Conservation (phyloP, 83 land plant species). For the Isoetes engelmannii region DNA sequence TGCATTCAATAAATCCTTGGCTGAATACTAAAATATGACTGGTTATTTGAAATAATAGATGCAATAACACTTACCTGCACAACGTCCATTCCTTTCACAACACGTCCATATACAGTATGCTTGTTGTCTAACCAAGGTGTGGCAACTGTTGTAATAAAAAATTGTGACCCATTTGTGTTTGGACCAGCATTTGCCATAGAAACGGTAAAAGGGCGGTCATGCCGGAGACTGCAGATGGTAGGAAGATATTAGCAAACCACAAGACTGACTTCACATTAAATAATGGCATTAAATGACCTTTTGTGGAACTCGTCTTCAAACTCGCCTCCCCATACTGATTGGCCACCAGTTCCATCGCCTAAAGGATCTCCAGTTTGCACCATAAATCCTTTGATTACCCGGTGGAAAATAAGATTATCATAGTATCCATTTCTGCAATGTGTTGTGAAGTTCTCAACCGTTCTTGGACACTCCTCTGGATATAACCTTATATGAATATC, state of each 20-base stretch:
- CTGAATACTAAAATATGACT: too few species aligned
- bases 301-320: constrained; percentile 99
- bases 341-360: constrained; percentile 99
- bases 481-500: too few species aligned
- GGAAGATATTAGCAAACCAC: too few species aligned
- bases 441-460: constrained; percentile 99
- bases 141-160: constrained; percentile 96
- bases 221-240: constrained; percentile 49
- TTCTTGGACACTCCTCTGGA: constrained; percentile 98
- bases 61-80: constrained; percentile 60
- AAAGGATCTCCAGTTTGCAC: constrained; percentile 97
- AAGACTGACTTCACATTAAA: too few species aligned
- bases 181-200: constrained; percentile 99
- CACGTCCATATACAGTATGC: constrained; percentile 98
- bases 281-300: too few species aligned
- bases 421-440: constrained; percentile 97
- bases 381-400: constrained; percentile 99
- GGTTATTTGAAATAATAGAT: too few species aligned
- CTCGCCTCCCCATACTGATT: constrained; percentile 98
- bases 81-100: constrained; percentile 97
- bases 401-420: constrained; percentile 95
- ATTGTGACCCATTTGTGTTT: constrained; percentile 99
- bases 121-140: constrained; percentile 99
- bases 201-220: constrained; percentile 94
- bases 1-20: too few species aligned